Evolutionary conservation across 1,139 yeast genomes (phyloP).

Genomic region (Hansenula lynferdii): DNA sequence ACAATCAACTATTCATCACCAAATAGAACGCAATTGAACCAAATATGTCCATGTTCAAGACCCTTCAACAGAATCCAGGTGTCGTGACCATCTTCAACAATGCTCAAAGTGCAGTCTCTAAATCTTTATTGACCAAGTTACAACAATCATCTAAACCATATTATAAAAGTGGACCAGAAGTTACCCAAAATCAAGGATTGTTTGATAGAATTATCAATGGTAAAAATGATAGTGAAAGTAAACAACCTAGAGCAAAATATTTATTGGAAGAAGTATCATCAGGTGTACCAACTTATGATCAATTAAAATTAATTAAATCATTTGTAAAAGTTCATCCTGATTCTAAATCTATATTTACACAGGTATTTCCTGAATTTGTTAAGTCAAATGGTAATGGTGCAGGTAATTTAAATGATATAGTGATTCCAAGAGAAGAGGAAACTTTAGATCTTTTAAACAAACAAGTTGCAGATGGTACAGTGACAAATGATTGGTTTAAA

Average conservation of each 20-base stretch:
- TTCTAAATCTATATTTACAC: slow-evolving; percentile 11
- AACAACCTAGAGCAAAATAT: neutral
- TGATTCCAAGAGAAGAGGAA: neutral
- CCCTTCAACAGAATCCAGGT: slow-evolving; percentile 25
- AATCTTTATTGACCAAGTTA: neutral
- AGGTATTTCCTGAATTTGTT: slow-evolving; percentile 17
- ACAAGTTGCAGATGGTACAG: neutral
- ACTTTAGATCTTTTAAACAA: neutral
- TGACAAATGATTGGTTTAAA: slow-evolving; percentile 20
- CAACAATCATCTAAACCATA: slow-evolving; percentile 6
- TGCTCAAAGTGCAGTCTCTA: slow-evolving; percentile 9
- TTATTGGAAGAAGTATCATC: neutral
- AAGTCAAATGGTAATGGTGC: neutral
- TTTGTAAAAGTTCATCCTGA: slow-evolving; percentile 21
- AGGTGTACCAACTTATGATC: slow-evolving; percentile 20
- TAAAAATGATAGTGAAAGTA: neutral
- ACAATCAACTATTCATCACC: too few relatives aligned
- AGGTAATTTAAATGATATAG: neutral
- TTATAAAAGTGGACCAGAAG: neutral
- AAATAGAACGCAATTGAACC: too few relatives aligned
- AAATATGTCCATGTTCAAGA: slow-evolving; percentile 27
- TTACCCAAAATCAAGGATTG: neutral
- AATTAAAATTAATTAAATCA: slow-evolving; percentile 19
- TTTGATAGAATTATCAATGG: neutral
- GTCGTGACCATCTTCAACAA: slow-evolving; percentile 24